A percentile compares a stretch with the other conserved stretches of the same genome.
Conservation (phyloP, 306 rosid genomes). For the Pachyrhizus erosus region DNA sequence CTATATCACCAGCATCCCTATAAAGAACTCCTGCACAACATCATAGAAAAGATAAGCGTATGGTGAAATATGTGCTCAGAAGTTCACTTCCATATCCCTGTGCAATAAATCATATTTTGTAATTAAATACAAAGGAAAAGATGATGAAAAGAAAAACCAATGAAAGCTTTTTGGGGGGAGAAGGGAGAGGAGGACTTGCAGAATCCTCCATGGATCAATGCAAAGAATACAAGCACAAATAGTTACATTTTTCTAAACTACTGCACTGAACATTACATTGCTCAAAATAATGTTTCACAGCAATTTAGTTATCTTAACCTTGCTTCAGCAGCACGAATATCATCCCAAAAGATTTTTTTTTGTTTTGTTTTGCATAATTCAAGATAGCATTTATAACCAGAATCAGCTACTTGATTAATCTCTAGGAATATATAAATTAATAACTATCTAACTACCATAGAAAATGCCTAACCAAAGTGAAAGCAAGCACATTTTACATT, state of each 20-base stretch:
- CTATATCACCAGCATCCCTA: constrained; percentile 93
- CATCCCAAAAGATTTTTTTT: not conserved
- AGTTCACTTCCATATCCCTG: not conserved
- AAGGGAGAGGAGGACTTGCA: not conserved
- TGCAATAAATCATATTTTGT: constrained; percentile 17
- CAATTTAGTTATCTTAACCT: constrained; percentile 3
- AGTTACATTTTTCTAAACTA: not conserved
- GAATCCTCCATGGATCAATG: not conserved
- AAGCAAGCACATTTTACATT: no score
- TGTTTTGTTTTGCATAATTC: not conserved
- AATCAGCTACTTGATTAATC: no score
- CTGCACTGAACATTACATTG: not conserved
- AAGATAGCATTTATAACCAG: no score
- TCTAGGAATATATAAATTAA: no score
- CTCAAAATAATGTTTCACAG: not conserved
- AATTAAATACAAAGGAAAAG: not conserved
- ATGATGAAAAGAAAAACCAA: not conserved
- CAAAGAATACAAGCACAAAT: not conserved
- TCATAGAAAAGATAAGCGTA: constrained; percentile 34
- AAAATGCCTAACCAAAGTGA: no score
- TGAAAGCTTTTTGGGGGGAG: not conserved
- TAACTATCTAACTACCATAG: no score
- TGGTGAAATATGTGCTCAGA: not conserved
- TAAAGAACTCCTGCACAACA: constrained; percentile 84
- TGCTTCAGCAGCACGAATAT: no score